Percentiles rank a stretch among this genome's conserved stretches.
These are phyloP conservation scores for Cucurbita argyrosperma DNA, from an alignment of 306 rosid species.

Conservation along the genomic window DNA sequence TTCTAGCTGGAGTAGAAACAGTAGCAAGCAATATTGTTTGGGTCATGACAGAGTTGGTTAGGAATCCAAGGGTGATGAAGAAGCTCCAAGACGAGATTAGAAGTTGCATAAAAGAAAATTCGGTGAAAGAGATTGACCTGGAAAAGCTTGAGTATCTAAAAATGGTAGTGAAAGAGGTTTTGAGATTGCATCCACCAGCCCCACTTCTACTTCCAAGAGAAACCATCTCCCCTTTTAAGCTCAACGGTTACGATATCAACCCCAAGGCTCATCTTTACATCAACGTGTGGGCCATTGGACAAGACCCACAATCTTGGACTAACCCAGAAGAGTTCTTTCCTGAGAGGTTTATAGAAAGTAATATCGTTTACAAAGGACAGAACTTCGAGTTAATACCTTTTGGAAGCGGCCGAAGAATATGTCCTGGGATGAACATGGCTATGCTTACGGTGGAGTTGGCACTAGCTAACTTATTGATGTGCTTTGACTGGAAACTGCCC, in stretches of 20 bases:
- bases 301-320: conserved; percentile 21
- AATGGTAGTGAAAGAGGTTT: background rate
- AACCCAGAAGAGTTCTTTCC: conserved; percentile 18
- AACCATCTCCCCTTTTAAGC: background rate
- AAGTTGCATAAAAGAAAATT: conserved; percentile 2
- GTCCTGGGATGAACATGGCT: background rate
- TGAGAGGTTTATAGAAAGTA: conserved; percentile 16
- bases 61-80: conserved; percentile 17
- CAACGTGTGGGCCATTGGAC: conserved; percentile 27
- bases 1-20: conserved; percentile 13
- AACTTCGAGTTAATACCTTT: background rate
- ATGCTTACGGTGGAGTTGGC: background rate
- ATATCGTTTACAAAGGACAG: conserved; percentile 16
- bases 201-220: background rate
- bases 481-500: conserved; percentile 15
- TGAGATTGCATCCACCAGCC: background rate
- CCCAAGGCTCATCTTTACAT: conserved; percentile 15
- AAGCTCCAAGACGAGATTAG: conserved; percentile 28
- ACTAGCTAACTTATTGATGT: conserved; percentile 13
- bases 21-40: conserved; percentile 11
- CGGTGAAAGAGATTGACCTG: background rate
- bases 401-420: conserved; percentile 25
- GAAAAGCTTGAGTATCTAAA: conserved; percentile 17
- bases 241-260: conserved; percentile 3
- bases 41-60: conserved; percentile 19